A percentile compares a stretch with the other conserved stretches of the same genome.
Evolutionary conservation across 176 grass and related monocot species (phyloP).

Genomic region (Puccinellia tenuiflora): DNA sequence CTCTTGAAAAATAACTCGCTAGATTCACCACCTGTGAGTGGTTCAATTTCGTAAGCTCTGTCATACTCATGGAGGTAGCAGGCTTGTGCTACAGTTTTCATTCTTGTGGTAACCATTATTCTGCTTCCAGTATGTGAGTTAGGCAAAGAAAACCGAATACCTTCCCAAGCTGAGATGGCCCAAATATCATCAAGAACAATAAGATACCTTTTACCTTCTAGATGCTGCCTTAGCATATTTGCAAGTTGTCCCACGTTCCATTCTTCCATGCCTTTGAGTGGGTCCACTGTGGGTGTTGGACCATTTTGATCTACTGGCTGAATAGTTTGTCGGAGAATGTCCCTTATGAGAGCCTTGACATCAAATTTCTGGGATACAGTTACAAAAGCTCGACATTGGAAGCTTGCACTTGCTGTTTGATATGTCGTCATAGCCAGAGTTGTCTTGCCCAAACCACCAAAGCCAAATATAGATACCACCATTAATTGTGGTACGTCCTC

Average conservation of each 20-base stretch:
- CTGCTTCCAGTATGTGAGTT: slow-evolving; percentile 31
- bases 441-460: slow-evolving; percentile 50
- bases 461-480: slow-evolving; percentile 26
- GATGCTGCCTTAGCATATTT: background rate
- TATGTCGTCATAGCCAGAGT: slow-evolving; percentile 48
- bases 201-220: slow-evolving; percentile 25
- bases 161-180: slow-evolving; percentile 30
- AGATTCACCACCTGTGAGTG: slow-evolving; percentile 13
- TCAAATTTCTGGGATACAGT: slow-evolving; percentile 43
- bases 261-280: slow-evolving; percentile 29
- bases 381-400: slow-evolving; percentile 24
- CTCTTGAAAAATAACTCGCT: slow-evolving; percentile 25
- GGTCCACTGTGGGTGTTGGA: background rate
- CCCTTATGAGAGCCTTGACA: slow-evolving; percentile 11
- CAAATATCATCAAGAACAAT: slow-evolving; percentile 50
- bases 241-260: slow-evolving; percentile 16
- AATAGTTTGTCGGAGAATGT: slow-evolving; percentile 32
- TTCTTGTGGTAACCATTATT: slow-evolving; percentile 37
- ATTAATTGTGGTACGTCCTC: background rate
- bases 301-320: background rate
- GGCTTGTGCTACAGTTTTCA: slow-evolving; percentile 23
- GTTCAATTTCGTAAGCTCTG: slow-evolving; percentile 29
- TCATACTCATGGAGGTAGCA: slow-evolving; percentile 36
- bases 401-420: slow-evolving; percentile 1
- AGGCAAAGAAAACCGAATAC: slow-evolving; percentile 22